Evolutionary conservation across 805 yeast species (phyloP).

Genomic region (Zygosaccharomyces rouxii): DNA sequence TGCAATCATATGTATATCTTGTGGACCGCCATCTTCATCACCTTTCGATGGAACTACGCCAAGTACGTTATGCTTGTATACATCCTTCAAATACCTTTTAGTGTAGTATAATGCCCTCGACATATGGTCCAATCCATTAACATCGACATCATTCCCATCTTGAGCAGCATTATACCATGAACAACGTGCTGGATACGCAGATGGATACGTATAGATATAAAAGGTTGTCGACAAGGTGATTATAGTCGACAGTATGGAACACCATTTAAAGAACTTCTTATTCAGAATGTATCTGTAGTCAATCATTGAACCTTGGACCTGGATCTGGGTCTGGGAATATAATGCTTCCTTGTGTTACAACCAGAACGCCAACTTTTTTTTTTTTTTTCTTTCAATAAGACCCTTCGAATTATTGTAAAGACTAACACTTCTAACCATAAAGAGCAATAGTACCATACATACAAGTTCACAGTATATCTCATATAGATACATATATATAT

Average conservation of each 20-base stretch:
- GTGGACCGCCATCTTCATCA: conserved; percentile 17
- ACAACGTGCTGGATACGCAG: conserved; percentile 49
- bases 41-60: neutral
- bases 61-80: conserved; percentile 16
- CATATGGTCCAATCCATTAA: conserved; percentile 8
- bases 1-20: conserved; percentile 64
- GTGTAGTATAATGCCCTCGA: conserved; percentile 27
- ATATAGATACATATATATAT: conserved; percentile 7
- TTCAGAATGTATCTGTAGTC: neutral
- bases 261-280: conserved; percentile 18
- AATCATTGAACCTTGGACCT: neutral
- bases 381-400: neutral
- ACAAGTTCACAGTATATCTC: neutral
- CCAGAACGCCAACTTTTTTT: neutral
- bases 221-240: conserved; percentile 48
- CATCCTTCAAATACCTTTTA: conserved; percentile 31
- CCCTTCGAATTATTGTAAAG: neutral
- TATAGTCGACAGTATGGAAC: conserved; percentile 24
- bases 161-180: conserved; percentile 47
- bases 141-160: conserved; percentile 7
- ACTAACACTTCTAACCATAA: neutral
- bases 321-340: neutral
- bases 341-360: neutral
- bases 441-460: neutral
- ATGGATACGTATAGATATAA: conserved; percentile 75